These are phyloP conservation scores for Penicillium sp. DNA, from an alignment of 2,329 filamentous ascomycete genomes.

Conservation along the genomic window DNA sequence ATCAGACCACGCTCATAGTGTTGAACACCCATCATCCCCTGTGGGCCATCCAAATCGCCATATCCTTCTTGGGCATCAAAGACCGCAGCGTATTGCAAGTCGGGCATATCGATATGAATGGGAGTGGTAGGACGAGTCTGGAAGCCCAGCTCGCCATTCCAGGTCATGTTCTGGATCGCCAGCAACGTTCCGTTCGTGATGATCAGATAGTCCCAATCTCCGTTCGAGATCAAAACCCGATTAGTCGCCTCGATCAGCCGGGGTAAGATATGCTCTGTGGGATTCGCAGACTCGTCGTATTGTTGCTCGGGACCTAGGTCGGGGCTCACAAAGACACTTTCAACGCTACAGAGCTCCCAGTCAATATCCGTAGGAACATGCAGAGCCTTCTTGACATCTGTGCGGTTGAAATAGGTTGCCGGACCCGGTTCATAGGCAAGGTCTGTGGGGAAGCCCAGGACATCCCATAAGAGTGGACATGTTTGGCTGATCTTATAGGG, in stretches of 20 bases:
- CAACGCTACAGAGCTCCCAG: slow-evolving; percentile 38
- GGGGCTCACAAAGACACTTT: slow-evolving; percentile 48
- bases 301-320: slow-evolving; percentile 37
- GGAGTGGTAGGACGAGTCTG: slow-evolving; percentile 60
- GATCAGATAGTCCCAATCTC: slow-evolving; percentile 69
- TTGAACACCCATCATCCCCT: slow-evolving; percentile 67
- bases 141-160: slow-evolving; percentile 72
- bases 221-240: slow-evolving; percentile 73
- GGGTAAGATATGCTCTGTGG: slow-evolving; percentile 51
- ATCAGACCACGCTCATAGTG: slow-evolving; percentile 77
- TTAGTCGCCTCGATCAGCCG: slow-evolving; percentile 55
- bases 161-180: slow-evolving; percentile 80
- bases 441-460: slow-evolving; percentile 61
- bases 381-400: slow-evolving; percentile 67
- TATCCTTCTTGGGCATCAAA: slow-evolving; percentile 57
- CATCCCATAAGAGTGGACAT: slow-evolving; percentile 69
- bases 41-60: slow-evolving; percentile 62
- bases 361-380: slow-evolving; percentile 53
- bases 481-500: slow-evolving; percentile 70
- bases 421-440: slow-evolving; percentile 61
- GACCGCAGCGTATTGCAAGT: slow-evolving; percentile 56
- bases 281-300: slow-evolving; percentile 51
- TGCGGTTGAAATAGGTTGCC: slow-evolving; percentile 66
- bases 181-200: slow-evolving; percentile 70
- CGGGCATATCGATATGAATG: slow-evolving; percentile 36